Percentiles rank a stretch among this genome's conserved stretches.
phyloP scores from a whole-genome alignment of 2,329 filamentous ascomycete genomes.

The Penicillium brevicompactum region DNA sequence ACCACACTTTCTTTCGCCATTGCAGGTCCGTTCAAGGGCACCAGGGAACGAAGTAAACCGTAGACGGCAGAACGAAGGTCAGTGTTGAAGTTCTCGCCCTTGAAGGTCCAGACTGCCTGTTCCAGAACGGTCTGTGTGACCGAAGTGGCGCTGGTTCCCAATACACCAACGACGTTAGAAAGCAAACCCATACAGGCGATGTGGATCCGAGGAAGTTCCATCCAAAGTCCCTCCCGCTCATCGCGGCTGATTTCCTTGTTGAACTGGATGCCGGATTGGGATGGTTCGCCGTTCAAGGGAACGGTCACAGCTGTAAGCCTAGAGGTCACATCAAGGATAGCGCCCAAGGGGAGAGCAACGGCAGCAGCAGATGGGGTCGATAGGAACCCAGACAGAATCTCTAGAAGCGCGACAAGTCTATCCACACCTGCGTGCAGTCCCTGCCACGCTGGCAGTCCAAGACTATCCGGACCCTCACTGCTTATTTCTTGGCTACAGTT shows the following conservation, averaged over 20 bases:
- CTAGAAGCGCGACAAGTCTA: conserved; percentile 67
- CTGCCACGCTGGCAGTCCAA: conserved; percentile 68
- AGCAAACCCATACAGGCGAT: conserved; percentile 68
- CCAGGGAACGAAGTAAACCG: conserved; percentile 56
- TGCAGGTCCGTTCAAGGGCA: conserved; percentile 65
- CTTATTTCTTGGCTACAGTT: conserved; percentile 38
- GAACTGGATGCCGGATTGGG: conserved; percentile 57
- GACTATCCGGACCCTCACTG: conserved; percentile 42
- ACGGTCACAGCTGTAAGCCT: conserved; percentile 69
- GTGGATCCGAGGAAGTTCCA: conserved; percentile 73
- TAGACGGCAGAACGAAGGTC: conserved; percentile 65
- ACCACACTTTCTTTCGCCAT: conserved; percentile 67
- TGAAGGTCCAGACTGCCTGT: conserved; percentile 72
- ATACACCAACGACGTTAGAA: conserved; percentile 57
- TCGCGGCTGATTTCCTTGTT: conserved; percentile 76
- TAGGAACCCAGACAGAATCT: conserved; percentile 66
- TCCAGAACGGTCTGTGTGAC: conserved; percentile 68
- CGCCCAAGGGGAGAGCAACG: conserved; percentile 68
- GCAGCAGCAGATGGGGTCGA: conserved; percentile 64
- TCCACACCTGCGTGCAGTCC: conserved; percentile 75
- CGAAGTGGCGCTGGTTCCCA: conserved; percentile 61
- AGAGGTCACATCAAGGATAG: conserved; percentile 68
- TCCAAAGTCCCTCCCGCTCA: conserved; percentile 79
- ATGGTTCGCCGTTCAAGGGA: conserved; percentile 46
- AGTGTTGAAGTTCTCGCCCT: conserved; percentile 51